phyloP scores from a whole-genome alignment of 2,329 filamentous ascomycete genomes.

The Ophiostoma novo-ulmi region DNA sequence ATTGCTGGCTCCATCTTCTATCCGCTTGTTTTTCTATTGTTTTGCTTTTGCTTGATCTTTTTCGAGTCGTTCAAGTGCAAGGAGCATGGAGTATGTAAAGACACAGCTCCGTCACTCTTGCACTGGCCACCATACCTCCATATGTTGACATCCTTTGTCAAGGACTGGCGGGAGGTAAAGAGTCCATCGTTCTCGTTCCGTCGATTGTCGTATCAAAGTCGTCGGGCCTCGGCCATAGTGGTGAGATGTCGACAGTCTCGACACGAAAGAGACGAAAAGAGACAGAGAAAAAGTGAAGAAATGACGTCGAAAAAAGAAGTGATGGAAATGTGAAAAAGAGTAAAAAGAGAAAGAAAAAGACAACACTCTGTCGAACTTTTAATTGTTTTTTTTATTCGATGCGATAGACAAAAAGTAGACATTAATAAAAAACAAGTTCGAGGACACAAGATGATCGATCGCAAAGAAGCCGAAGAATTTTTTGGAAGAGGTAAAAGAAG shows the following conservation, averaged over 20 bases:
- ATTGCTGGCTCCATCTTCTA: slow-evolving; percentile 65
- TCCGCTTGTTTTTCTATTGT: slow-evolving; percentile 46
- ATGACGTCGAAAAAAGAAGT: too few species aligned
- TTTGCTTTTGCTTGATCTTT: not conserved
- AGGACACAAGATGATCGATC: slow-evolving; percentile 17
- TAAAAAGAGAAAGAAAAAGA: slow-evolving; percentile 26
- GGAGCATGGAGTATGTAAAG: too few species aligned
- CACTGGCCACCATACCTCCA: not conserved
- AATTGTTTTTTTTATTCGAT: slow-evolving; percentile 20
- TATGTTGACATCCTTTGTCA: not conserved
- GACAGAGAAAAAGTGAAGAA: not conserved
- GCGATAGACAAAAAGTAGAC: slow-evolving; percentile 15
- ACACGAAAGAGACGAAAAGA: not conserved
- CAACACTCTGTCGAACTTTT: slow-evolving; percentile 12
- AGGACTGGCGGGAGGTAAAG: not conserved
- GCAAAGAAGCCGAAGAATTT: slow-evolving; percentile 12
- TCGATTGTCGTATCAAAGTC: not conserved
- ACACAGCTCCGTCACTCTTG: not conserved
- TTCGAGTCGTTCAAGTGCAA: not conserved
- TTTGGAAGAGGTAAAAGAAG: not conserved
- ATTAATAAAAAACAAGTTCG: slow-evolving; percentile 18
- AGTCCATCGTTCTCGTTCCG: not conserved
- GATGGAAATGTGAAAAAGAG: not conserved
- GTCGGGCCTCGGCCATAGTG: slow-evolving; percentile 1
- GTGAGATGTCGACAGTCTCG: not conserved